phyloP scores from a whole-genome alignment of 176 grass and related monocot species.

The Melocanna baccifera region DNA sequence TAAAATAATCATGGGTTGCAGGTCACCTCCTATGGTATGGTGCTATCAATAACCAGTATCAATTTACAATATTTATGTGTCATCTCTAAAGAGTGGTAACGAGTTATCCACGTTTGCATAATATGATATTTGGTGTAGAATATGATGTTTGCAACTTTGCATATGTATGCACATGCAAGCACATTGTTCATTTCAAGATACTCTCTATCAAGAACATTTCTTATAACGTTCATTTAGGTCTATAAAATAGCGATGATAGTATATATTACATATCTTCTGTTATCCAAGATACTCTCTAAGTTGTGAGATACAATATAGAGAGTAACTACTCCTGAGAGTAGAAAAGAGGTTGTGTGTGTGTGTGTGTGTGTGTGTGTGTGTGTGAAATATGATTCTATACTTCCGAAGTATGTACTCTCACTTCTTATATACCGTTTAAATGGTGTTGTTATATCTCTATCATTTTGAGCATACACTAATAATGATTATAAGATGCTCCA shows the following conservation, averaged over 20 bases:
- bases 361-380: too few species aligned
- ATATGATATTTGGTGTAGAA: background rate
- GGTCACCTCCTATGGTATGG: background rate
- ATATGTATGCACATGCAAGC: background rate
- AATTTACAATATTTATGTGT: background rate
- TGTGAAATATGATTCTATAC: too few species aligned
- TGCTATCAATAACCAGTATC: background rate
- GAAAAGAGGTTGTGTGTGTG: too few species aligned
- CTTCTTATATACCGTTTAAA: too few species aligned
- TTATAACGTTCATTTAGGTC: background rate
- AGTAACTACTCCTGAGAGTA: too few species aligned
- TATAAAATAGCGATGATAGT: background rate
- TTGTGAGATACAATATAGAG: too few species aligned
- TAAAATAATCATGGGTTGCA: background rate
- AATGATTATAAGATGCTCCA: too few species aligned
- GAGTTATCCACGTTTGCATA: background rate
- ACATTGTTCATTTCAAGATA: background rate
- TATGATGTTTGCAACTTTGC: background rate
- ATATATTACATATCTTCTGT: too few species aligned
- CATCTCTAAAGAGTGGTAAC: background rate
- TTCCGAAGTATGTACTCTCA: too few species aligned
- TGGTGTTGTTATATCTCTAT: too few species aligned
- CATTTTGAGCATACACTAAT: too few species aligned
- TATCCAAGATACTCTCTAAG: too few species aligned
- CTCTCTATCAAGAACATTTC: background rate